Base-by-base conservation (phyloP, 257 asterid genomes). In the Solanum tarapatanum region DNA sequence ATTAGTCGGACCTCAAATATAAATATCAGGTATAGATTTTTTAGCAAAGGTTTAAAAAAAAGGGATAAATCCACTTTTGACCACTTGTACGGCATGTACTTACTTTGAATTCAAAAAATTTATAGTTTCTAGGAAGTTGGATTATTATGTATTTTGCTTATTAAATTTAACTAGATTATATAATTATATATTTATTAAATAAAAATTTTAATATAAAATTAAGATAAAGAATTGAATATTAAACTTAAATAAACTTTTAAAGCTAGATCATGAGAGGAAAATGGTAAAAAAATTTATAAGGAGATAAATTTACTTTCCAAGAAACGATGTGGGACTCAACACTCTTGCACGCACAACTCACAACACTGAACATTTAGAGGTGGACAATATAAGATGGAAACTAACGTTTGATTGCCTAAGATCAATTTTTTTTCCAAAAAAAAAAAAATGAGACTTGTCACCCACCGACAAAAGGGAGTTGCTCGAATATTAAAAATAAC, bases 391-490 rank as follows among this genome's bases (percentile, higher is more conserved):
- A 51, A 51, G 19, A 51, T 51, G 9, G 62, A 51, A 16, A 6
- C n/a, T 17, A 51, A 6, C 3, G 1, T 51, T 17, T 7, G n/a
- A 17, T 55, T 19, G 28, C 12, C 60, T 16, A 48, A 14, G 60
- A 5, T 48, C 8, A 14, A 0, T 0, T 48, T 48, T 0, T 13
- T 5, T 14, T 11, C 0, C 0, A 3, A 0, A 1, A 13, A 13
- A 45, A 48, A 48, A 16, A 16, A 33, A 33, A 30, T 8, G 10
- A 16, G 23, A 48, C 60, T 14, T 5, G 1, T 16, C 23, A 51
- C 23, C 73, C 19, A n/a, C 13, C 8, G 9, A 51, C 1, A 17
- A 51, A 4, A 51, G 23, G 23, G 9, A 6, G 62, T 51, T 51
- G n/a, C 62, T 51, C 9, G 4, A 6, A 51, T 51, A 14, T 16